phyloP scores from a whole-genome alignment of 805 yeast genomes.

The Starmerella scarabaei region DNA sequence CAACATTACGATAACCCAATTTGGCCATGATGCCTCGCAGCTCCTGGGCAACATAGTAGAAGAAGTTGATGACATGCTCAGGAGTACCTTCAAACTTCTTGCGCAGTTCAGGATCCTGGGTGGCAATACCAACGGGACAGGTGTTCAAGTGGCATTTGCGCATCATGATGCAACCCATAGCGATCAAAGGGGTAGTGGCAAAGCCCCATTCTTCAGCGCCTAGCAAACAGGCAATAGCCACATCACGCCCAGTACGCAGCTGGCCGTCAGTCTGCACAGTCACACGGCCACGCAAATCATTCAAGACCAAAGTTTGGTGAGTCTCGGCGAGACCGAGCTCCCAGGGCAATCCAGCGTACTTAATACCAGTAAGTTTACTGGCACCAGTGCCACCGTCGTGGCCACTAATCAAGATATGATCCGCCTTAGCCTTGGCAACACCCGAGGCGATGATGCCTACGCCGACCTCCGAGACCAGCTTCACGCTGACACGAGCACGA shows the following conservation, averaged over 20 bases:
- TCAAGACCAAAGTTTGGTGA: slow-evolving; percentile 90
- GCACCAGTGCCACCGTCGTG: slow-evolving; percentile 99
- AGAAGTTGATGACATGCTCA: slow-evolving; percentile 95
- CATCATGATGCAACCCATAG: slow-evolving; percentile 96
- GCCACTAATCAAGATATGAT: slow-evolving; percentile 88
- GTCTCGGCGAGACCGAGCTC: slow-evolving; percentile 97
- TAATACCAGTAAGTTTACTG: slow-evolving; percentile 91
- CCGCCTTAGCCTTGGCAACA: slow-evolving; percentile 98
- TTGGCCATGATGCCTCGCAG: slow-evolving; percentile 86
- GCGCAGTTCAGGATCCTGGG: slow-evolving; percentile 91
- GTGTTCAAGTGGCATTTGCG: slow-evolving; percentile 86
- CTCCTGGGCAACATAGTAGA: slow-evolving; percentile 87
- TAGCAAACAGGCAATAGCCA: slow-evolving; percentile 85
- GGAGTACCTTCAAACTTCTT: slow-evolving; percentile 92
- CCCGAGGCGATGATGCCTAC: slow-evolving; percentile 98
- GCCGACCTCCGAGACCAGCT: slow-evolving; percentile 95
- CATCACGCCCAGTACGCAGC: slow-evolving; percentile 90
- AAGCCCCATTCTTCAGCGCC: slow-evolving; percentile 99
- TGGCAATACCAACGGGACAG: slow-evolving; percentile 98
- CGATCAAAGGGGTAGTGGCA: slow-evolving; percentile 92
- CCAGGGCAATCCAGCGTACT: slow-evolving; percentile 97
- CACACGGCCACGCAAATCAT: slow-evolving; percentile 91
- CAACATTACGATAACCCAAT: slow-evolving; percentile 87
- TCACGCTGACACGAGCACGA: slow-evolving; percentile 90
- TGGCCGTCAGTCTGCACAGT: slow-evolving; percentile 98